Conservation (phyloP, 1,284 basidiomycete genomes). For the Leccinum angustisporum region DNA sequence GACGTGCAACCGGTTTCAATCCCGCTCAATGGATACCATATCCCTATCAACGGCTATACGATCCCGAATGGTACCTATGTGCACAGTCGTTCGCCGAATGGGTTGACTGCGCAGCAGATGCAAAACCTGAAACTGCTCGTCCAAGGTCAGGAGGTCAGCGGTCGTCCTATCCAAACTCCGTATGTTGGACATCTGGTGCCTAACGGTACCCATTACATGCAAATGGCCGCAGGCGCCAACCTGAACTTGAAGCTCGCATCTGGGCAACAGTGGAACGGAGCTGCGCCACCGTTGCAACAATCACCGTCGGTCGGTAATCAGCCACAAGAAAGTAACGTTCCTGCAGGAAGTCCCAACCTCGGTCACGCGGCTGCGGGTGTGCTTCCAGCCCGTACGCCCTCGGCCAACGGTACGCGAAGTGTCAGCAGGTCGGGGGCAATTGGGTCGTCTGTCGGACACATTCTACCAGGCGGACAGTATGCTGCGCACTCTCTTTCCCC, state of each 20-base stretch:
- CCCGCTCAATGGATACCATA: constrained; percentile 46
- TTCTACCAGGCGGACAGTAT: constrained; percentile 41
- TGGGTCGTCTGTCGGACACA: constrained; percentile 33
- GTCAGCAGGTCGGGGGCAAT: constrained; percentile 38
- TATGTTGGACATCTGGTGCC: constrained; percentile 37
- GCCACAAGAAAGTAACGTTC: constrained; percentile 30
- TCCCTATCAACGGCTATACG: constrained; percentile 45
- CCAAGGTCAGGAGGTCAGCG: constrained; percentile 39
- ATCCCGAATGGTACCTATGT: constrained; percentile 37
- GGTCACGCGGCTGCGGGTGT: constrained; percentile 34
- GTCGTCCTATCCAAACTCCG: constrained; percentile 32
- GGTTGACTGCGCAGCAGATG: constrained; percentile 52
- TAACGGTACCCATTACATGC: constrained; percentile 39
- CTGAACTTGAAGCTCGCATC: constrained; percentile 43
- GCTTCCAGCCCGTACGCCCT: constrained; percentile 48
- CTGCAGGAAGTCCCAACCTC: constrained; percentile 38
- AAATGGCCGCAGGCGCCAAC: constrained; percentile 31
- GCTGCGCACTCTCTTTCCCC: constrained; percentile 51
- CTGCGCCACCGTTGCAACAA: constrained; percentile 34
- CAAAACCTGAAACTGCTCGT: constrained; percentile 54
- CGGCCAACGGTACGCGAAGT: constrained; percentile 52
- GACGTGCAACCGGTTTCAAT: constrained; percentile 37
- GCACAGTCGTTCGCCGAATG: constrained; percentile 34
- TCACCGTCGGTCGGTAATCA: constrained; percentile 24
- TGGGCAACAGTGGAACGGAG: constrained; percentile 43